Evolutionary conservation across 148 eudicot species (phyloP).

Genomic region (Camellia granthamiana): DNA sequence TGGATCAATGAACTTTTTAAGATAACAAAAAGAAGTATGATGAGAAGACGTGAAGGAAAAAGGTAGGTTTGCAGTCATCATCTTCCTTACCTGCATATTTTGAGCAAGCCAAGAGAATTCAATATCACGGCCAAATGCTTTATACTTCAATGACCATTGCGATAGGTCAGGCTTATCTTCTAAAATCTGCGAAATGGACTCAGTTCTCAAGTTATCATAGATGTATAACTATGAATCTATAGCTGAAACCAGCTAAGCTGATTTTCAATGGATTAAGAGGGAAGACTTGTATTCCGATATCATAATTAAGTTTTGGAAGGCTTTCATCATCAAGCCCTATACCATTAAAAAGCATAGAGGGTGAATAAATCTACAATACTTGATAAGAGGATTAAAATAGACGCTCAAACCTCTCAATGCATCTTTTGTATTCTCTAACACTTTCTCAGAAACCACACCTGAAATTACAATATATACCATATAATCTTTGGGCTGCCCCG

Average conservation of each 20-base stretch:
- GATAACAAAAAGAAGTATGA: neutral
- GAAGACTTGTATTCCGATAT: too few relatives aligned
- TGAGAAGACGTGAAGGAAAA: neutral
- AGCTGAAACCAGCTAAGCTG: neutral
- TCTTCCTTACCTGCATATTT: constrained; percentile 72
- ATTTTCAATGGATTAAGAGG: too few relatives aligned
- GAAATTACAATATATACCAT: too few relatives aligned
- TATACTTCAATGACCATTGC: constrained; percentile 78
- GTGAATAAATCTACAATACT: neutral
- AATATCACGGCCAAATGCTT: constrained; percentile 86
- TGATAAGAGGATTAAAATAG: too few relatives aligned
- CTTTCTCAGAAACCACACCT: too few relatives aligned
- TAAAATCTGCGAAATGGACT: constrained; percentile 40
- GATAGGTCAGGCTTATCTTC: constrained; percentile 88
- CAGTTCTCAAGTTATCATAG: constrained; percentile 7
- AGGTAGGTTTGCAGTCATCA: neutral
- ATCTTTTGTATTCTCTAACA: too few relatives aligned
- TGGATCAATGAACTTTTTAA: neutral
- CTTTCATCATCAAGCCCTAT: neutral
- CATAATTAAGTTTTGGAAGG: too few relatives aligned
- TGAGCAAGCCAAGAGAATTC: constrained; percentile 98
- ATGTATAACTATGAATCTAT: neutral
- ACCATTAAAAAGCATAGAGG: too few relatives aligned
- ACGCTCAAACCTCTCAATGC: too few relatives aligned
- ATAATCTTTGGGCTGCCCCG: too few relatives aligned